phyloP scores from a whole-genome alignment of 1,139 yeast genomes.

The Scheffersomyces segobiensis region DNA sequence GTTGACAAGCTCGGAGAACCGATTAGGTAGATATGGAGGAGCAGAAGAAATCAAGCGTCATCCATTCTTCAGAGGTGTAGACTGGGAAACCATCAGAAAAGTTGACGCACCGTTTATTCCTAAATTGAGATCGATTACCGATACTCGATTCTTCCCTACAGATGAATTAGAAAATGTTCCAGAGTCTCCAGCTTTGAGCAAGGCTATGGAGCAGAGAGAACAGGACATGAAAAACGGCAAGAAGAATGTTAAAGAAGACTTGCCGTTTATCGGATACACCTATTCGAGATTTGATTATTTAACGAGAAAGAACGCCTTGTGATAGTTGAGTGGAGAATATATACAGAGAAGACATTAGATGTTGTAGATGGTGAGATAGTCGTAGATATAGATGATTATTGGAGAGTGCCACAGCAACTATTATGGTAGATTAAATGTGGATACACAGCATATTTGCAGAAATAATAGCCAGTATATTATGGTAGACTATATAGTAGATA shows the following conservation, averaged over 20 bases:
- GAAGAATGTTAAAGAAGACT: slow-evolving; percentile 69
- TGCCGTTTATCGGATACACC: slow-evolving; percentile 96
- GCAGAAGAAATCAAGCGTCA: slow-evolving; percentile 91
- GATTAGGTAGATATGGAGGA: slow-evolving; percentile 90
- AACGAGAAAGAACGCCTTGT: slow-evolving; percentile 79
- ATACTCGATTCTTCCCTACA: slow-evolving; percentile 96
- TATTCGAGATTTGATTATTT: slow-evolving; percentile 91
- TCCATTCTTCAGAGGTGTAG: slow-evolving; percentile 94
- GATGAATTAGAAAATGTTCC: slow-evolving; percentile 96
- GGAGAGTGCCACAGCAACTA: too few relatives aligned
- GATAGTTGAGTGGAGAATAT: background rate
- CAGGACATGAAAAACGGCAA: slow-evolving; percentile 31
- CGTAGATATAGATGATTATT: too few relatives aligned
- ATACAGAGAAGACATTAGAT: background rate
- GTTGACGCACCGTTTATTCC: slow-evolving; percentile 94
- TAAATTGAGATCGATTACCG: slow-evolving; percentile 79
- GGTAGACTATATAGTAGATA: too few relatives aligned
- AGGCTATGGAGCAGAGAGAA: slow-evolving; percentile 66
- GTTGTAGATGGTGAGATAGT: background rate
- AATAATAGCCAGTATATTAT: too few relatives aligned
- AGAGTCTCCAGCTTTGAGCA: slow-evolving; percentile 81
- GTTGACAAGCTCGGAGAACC: slow-evolving; percentile 78
- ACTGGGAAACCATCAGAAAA: slow-evolving; percentile 90
- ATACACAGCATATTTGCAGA: too few relatives aligned
- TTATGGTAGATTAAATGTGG: too few relatives aligned